These are phyloP conservation scores for Udeniomyces megalosporus DNA, from an alignment of 768 basidiomycete species.

Conservation along the genomic window DNA sequence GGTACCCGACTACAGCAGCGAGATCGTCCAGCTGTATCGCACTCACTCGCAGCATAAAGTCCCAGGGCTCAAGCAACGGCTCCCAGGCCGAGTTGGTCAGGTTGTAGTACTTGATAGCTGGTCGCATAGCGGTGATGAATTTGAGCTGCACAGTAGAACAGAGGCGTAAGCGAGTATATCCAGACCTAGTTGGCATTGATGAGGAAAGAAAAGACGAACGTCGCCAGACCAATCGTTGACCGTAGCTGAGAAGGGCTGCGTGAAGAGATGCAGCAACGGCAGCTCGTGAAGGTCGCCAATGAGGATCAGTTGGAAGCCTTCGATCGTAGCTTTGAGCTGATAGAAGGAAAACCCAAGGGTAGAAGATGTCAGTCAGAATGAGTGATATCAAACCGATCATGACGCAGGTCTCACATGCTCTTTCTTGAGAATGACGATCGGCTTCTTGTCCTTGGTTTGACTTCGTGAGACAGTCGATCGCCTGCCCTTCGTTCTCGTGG, in stretches of 20 bases:
- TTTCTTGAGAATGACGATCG: constrained; percentile 48
- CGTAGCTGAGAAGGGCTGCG: constrained; percentile 64
- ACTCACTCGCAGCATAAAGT: constrained; percentile 52
- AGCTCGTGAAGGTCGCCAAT: constrained; percentile 93
- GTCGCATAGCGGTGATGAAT: constrained; percentile 63
- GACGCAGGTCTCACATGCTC: constrained; percentile 47
- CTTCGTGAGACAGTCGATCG: not conserved
- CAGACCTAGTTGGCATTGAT: not conserved
- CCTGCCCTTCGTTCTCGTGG: not conserved
- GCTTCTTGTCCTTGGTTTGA: constrained; percentile 19
- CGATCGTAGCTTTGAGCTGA: constrained; percentile 68
- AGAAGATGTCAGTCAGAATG: not conserved
- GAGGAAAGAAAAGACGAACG: constrained; percentile 34
- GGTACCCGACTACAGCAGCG: not conserved
- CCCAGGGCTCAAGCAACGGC: constrained; percentile 93
- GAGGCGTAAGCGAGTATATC: not conserved
- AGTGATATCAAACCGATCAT: not conserved
- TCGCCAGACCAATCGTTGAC: constrained; percentile 90
- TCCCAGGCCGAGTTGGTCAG: constrained; percentile 97
- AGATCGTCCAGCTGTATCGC: not conserved
- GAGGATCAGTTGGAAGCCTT: constrained; percentile 80
- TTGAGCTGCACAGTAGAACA: constrained; percentile 46
- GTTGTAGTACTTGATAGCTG: constrained; percentile 89
- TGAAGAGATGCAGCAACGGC: constrained; percentile 74
- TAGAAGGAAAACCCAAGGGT: not conserved